phyloP scores from a whole-genome alignment of 2,329 filamentous ascomycete species.

The Chrysoporthe austroafricana region DNA sequence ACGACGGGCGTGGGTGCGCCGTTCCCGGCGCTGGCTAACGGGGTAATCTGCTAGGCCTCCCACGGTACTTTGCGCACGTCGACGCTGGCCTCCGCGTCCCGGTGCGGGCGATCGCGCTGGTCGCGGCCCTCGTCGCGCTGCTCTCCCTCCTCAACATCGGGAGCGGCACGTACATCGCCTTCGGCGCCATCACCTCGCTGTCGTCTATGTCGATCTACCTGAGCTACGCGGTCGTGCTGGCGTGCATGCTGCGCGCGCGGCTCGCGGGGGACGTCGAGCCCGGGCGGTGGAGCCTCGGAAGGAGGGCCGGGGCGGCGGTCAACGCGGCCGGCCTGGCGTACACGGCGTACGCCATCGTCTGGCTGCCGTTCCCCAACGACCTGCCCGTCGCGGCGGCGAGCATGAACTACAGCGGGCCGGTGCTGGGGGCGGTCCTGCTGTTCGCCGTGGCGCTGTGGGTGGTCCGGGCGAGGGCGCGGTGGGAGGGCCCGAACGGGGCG shows the following conservation, averaged over 20 bases:
- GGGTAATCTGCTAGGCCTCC: background rate
- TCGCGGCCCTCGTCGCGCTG: slow-evolving; percentile 37
- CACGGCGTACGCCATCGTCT: slow-evolving; percentile 27
- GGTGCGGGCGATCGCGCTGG: slow-evolving; percentile 41
- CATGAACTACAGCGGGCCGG: slow-evolving; percentile 29
- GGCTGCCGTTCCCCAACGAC: slow-evolving; percentile 27
- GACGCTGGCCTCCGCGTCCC: slow-evolving; percentile 40
- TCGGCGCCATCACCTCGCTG: slow-evolving; percentile 44
- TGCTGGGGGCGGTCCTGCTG: slow-evolving; percentile 21
- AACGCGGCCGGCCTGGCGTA: slow-evolving; percentile 29
- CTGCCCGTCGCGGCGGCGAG: slow-evolving; percentile 30
- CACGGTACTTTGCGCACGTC: slow-evolving; percentile 31
- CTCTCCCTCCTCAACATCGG: slow-evolving; percentile 45
- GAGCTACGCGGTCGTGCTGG: slow-evolving; percentile 29
- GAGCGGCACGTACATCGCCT: slow-evolving; percentile 39
- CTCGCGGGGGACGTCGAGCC: slow-evolving; percentile 6
- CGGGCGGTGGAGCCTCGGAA: slow-evolving; percentile 27
- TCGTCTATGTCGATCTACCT: slow-evolving; percentile 34
- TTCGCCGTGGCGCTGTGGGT: slow-evolving; percentile 22
- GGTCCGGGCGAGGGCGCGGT: slow-evolving; percentile 22
- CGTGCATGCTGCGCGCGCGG: slow-evolving; percentile 26
- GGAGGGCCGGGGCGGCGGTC: slow-evolving; percentile 17
- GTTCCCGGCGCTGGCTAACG: background rate
- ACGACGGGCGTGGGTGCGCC: too few relatives aligned
- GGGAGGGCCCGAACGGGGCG: slow-evolving; percentile 27